Evolutionary conservation across 2,329 filamentous ascomycete genomes (phyloP).

Genomic region (Microascus cirrosus): DNA sequence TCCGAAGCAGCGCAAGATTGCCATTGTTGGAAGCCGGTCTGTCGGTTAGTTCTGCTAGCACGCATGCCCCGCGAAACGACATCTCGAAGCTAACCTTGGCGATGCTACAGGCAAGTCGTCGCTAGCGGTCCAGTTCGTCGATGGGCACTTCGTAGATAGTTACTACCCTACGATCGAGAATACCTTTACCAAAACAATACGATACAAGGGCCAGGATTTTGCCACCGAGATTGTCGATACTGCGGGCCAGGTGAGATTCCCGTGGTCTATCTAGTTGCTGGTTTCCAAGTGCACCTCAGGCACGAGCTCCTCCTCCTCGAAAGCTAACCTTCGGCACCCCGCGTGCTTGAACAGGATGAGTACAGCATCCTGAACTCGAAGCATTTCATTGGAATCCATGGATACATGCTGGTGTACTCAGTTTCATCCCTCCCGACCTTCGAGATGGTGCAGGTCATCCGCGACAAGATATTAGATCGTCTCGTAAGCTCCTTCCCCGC

Average conservation of each 20-base stretch:
- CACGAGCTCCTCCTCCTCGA: not conserved
- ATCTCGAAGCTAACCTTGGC: not conserved
- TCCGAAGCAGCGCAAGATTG: conserved; percentile 85
- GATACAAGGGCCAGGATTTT: conserved; percentile 85
- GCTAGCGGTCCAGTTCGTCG: conserved; percentile 91
- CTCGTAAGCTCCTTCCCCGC: conserved; percentile 47
- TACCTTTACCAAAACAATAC: conserved; percentile 93
- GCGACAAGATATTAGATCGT: conserved; percentile 95
- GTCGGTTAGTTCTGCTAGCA: conserved; percentile 34
- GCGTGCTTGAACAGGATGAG: conserved; percentile 57
- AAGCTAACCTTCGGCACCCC: not conserved
- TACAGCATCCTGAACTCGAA: conserved; percentile 98
- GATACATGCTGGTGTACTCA: conserved; percentile 98
- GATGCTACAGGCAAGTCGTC: conserved; percentile 75
- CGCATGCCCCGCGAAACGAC: not conserved
- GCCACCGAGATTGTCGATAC: conserved; percentile 97
- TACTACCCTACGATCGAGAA: conserved; percentile 99
- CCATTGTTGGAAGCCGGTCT: conserved; percentile 88
- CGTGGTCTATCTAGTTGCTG: not conserved
- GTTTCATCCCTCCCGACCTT: conserved; percentile 88
- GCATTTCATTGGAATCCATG: conserved; percentile 98
- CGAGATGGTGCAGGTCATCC: conserved; percentile 92
- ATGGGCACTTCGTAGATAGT: conserved; percentile 95
- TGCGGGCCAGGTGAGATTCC: conserved; percentile 67
- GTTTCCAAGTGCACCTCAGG: not conserved